A percentile compares a stretch with the other conserved stretches of the same genome.
Evolutionary conservation across 208 protist species (phyloP).

Genomic region (Trypanosoma caninum): DNA sequence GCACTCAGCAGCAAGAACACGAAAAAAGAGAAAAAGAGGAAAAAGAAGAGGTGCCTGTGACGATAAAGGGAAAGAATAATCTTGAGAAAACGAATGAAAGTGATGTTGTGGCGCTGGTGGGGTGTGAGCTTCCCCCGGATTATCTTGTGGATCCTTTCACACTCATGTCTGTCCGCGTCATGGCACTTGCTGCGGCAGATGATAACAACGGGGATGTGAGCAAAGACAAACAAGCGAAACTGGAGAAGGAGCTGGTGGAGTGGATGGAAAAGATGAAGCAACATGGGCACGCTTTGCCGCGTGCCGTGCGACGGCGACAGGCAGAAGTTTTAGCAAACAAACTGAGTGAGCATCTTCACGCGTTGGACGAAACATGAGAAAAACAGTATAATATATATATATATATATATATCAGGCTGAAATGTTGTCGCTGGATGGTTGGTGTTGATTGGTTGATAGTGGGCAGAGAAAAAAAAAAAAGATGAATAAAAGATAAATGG

Average conservation of each 20-base stretch:
- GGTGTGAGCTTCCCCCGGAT: slow-evolving; percentile 43
- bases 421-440: too few relatives aligned
- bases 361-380: slow-evolving; percentile 26
- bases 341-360: slow-evolving; percentile 11
- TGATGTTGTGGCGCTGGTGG: neutral
- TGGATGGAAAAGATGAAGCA: slow-evolving; percentile 71
- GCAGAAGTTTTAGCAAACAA: slow-evolving; percentile 46
- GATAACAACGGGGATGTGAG: neutral
- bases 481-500: too few relatives aligned
- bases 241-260: slow-evolving; percentile 31
- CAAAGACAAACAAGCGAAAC: neutral
- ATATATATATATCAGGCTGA: slow-evolving; percentile 20
- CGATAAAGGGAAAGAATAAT: neutral
- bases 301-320: slow-evolving; percentile 37
- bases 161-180: slow-evolving; percentile 39
- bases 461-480: too few relatives aligned
- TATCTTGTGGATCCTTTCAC: slow-evolving; percentile 62
- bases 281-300: slow-evolving; percentile 40
- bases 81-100: neutral
- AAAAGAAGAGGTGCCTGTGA: neutral
- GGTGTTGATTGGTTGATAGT: too few relatives aligned
- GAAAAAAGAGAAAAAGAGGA: neutral
- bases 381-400: neutral
- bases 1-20: neutral
- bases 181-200: slow-evolving; percentile 15